Evolutionary conservation across 2,329 filamentous ascomycete species (phyloP), one percentile per base, ranked within the genome.

Genomic region (Metarhizium sp.): DNA sequence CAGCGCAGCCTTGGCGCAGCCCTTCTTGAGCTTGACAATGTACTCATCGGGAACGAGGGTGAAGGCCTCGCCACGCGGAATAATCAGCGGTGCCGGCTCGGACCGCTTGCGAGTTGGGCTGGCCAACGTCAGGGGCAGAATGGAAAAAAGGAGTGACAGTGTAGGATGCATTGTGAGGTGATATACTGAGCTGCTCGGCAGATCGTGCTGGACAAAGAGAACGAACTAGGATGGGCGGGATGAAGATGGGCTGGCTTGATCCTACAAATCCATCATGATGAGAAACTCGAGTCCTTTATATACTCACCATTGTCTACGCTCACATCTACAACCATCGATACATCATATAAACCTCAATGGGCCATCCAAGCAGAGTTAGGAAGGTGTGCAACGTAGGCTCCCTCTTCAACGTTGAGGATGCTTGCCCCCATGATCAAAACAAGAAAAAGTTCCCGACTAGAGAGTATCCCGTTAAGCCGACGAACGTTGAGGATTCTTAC

Each of bases 61-160:
- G 20, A 51, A 29, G 5, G 18, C 38, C 18, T 51, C 38, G 10
- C 52, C 53, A 10, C 59, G 57, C 34, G 50, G 52, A 53, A 60
- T 50, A 11, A 65, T 53, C 16, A 67, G 57, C n/a, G 65, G 64
- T n/a, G 65, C 65, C 16, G 61, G 64, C 51, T 56, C 58, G n/a
- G 59, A 56, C 25, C 65, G 65, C 55, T 62, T 59, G 38, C 54
- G 47, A 8, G 62, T 30, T 10, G 68, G 67, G 45, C 63, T 64
- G 53, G 66, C 65, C 53, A 69, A 47, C 45, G 63, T 65, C 53
- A 68, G 58, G 54, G 66, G 64, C 25, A 70, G 60, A 54, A 68
- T 59, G 56, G 66, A 63, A 57, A 71, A 63, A 40, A 70, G 62
- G 3, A 20, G n/a, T 8, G 42, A 45, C n/a, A 45, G 42, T 20